Percentiles rank a stretch among this genome's conserved stretches.
Conservation (phyloP, 148 eudicot genomes). For the Diospyros lotus region DNA sequence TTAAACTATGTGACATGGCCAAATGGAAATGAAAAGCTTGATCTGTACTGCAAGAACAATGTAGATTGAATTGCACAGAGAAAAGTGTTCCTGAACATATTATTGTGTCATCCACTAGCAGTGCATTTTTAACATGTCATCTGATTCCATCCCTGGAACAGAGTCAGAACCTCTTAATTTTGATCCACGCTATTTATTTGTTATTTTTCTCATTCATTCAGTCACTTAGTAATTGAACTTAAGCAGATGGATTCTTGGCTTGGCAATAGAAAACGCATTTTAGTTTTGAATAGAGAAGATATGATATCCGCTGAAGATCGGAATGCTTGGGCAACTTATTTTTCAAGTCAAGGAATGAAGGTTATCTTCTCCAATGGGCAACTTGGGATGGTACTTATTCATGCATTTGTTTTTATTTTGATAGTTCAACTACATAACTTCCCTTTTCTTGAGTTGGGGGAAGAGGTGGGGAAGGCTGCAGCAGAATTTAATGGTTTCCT, state of each 20-base stretch:
- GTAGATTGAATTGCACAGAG: neutral
- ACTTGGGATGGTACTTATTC: conserved; percentile 77
- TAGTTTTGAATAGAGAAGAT: conserved; percentile 95
- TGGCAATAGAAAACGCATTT: conserved; percentile 82
- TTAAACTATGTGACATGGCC: neutral
- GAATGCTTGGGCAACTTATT: conserved; percentile 92
- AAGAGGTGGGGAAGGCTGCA: neutral
- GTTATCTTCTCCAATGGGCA: conserved; percentile 85
- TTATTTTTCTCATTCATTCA: neutral
- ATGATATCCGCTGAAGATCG: conserved; percentile 92
- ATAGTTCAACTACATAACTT: too few species aligned
- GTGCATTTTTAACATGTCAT: neutral
- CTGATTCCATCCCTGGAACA: neutral
- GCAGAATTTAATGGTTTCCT: conserved; percentile 3
- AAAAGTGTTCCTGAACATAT: neutral
- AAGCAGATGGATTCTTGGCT: conserved; percentile 90
- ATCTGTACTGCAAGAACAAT: neutral
- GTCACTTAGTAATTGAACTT: conserved; percentile 5
- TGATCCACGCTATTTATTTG: neutral
- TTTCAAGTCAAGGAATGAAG: conserved; percentile 75
- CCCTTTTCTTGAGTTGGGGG: neutral
- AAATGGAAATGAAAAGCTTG: too few species aligned
- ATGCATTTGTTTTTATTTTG: neutral
- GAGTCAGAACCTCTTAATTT: neutral
- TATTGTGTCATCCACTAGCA: neutral